Conservation (phyloP, 139 green algal species). For the Chlorella vulgaris region DNA sequence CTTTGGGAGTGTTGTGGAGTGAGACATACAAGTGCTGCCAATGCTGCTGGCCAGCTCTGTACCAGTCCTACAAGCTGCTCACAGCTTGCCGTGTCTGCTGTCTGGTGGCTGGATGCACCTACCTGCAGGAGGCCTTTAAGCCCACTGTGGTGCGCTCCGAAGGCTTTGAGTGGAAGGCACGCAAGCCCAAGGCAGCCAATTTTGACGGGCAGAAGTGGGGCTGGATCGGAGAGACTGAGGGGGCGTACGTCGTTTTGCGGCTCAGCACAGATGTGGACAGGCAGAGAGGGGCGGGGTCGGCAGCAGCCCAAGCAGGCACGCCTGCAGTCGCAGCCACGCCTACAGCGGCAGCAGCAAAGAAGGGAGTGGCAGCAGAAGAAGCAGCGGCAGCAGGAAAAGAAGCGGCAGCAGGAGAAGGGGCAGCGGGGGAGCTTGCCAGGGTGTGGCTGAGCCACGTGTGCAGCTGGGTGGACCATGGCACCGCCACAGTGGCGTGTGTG, state of each 20-base stretch:
- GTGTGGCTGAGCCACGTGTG: background rate
- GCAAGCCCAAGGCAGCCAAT: background rate
- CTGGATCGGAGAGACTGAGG: background rate
- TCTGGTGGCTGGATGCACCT: too few relatives aligned
- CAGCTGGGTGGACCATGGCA: slow-evolving; percentile 4
- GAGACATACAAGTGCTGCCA: too few relatives aligned
- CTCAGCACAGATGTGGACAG: background rate
- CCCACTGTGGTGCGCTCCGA: background rate
- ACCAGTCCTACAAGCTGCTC: too few relatives aligned
- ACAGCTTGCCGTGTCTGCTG: too few relatives aligned
- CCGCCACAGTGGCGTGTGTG: background rate
- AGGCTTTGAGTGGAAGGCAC: background rate
- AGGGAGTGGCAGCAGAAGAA: background rate
- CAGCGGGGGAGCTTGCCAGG: background rate
- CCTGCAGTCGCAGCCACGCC: too few relatives aligned
- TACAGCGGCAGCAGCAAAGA: background rate
- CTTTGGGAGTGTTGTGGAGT: too few relatives aligned
- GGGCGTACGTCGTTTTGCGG: background rate
- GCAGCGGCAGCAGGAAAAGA: too few relatives aligned
- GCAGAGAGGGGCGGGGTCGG: background rate
- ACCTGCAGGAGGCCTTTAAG: slow-evolving; percentile 7
- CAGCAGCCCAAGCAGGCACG: background rate
- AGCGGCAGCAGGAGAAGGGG: background rate
- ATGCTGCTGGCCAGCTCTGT: too few relatives aligned
- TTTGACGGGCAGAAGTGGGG: slow-evolving; percentile 11